Evolutionary conservation across 306 rosid species (phyloP).

Genomic region (Gastrolobium villosum): DNA sequence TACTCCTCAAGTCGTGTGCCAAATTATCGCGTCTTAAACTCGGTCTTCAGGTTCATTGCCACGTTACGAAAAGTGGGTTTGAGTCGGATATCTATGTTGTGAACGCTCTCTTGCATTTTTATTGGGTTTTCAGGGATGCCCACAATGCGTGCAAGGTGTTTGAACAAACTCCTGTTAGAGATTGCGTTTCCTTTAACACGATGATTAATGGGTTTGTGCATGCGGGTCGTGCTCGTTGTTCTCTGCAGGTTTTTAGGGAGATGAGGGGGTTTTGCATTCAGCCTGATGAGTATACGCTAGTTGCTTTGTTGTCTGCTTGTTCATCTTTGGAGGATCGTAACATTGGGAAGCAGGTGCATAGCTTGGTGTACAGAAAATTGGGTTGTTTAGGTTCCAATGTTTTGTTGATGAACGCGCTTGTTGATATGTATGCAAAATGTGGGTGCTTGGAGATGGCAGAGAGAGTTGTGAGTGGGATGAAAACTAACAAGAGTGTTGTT

Average conservation of each 20-base stretch:
- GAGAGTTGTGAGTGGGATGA: slow-evolving; percentile 41
- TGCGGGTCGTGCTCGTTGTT: slow-evolving; percentile 35
- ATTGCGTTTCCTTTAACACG: slow-evolving; percentile 55
- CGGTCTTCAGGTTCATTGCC: slow-evolving; percentile 55
- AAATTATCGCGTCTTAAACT: not conserved
- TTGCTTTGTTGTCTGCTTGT: slow-evolving; percentile 57
- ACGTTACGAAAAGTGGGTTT: slow-evolving; percentile 47
- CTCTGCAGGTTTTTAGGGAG: slow-evolving; percentile 40
- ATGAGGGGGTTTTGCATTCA: slow-evolving; percentile 43
- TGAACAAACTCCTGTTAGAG: slow-evolving; percentile 52
- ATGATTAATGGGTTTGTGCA: slow-evolving; percentile 56
- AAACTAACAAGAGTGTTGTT: slow-evolving; percentile 35
- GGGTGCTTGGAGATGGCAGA: slow-evolving; percentile 53
- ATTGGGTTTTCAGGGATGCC: slow-evolving; percentile 33
- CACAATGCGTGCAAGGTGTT: slow-evolving; percentile 46
- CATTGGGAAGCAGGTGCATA: slow-evolving; percentile 58
- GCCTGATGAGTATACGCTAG: slow-evolving; percentile 57
- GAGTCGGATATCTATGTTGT: slow-evolving; percentile 40
- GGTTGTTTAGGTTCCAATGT: slow-evolving; percentile 35
- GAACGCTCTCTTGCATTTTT: slow-evolving; percentile 47
- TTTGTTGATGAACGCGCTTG: slow-evolving; percentile 51
- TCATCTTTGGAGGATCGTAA: slow-evolving; percentile 37
- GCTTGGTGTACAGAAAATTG: slow-evolving; percentile 46
- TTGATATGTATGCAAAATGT: slow-evolving; percentile 63
- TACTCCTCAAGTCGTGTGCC: slow-evolving; percentile 53